Conservation (phyloP, 768 basidiomycete species). For the Phanerochaete carnosa region DNA sequence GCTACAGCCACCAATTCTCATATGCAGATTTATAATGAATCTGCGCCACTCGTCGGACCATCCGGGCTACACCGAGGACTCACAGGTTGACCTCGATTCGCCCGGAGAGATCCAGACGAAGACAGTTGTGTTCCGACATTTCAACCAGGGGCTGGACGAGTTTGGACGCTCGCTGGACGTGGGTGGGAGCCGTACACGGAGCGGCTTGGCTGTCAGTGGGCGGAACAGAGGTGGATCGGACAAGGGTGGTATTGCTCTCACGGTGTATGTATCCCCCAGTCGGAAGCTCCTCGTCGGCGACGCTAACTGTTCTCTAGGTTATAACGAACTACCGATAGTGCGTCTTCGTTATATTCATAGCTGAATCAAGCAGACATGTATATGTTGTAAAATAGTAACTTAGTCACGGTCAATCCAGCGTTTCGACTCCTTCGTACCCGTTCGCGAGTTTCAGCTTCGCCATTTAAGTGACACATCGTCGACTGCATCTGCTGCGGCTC, state of each 20-base stretch:
- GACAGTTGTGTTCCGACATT: not conserved
- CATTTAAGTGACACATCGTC: slow-evolving; percentile 26
- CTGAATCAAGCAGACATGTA: too few relatives aligned
- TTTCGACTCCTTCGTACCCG: slow-evolving; percentile 29
- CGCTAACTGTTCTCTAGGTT: too few relatives aligned
- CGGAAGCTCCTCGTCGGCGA: too few relatives aligned
- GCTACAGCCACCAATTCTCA: not conserved
- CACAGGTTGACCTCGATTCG: not conserved
- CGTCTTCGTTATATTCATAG: too few relatives aligned
- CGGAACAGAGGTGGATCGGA: not conserved
- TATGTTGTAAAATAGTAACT: too few relatives aligned
- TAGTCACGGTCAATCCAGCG: too few relatives aligned
- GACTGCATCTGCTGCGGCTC: slow-evolving; percentile 35
- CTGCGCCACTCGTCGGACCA: not conserved
- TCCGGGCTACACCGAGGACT: not conserved
- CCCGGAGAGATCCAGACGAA: not conserved
- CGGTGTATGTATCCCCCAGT: too few relatives aligned
- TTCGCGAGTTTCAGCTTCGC: slow-evolving; percentile 33
- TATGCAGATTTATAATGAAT: not conserved
- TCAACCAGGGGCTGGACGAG: not conserved
- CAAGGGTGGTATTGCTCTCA: too few relatives aligned
- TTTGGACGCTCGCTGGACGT: not conserved
- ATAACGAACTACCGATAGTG: too few relatives aligned
- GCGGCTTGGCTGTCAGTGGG: not conserved
- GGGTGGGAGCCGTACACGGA: not conserved